phyloP scores from a whole-genome alignment of 2,329 filamentous ascomycete genomes.

The Zymoseptoria tritici region DNA sequence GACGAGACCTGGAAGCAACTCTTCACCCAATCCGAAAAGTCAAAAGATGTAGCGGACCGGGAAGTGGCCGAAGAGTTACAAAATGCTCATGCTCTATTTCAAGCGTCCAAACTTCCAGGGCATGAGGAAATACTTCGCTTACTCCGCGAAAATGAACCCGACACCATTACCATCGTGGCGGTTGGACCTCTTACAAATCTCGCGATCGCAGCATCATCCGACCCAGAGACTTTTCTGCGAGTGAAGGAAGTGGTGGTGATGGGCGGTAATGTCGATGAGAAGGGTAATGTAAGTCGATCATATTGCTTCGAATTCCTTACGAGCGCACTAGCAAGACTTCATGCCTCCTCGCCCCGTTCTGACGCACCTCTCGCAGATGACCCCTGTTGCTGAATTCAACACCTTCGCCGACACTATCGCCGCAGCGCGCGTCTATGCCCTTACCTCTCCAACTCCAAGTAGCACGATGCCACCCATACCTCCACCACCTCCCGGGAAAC shows the following conservation, averaged over 20 bases:
- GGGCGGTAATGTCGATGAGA: slow-evolving; percentile 74
- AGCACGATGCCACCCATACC: slow-evolving; percentile 69
- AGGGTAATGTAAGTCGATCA: slow-evolving; percentile 57
- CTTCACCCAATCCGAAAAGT: slow-evolving; percentile 32
- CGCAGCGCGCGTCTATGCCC: slow-evolving; percentile 42
- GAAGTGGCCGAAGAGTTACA: slow-evolving; percentile 32
- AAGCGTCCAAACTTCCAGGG: slow-evolving; percentile 62
- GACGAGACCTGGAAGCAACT: slow-evolving; percentile 42
- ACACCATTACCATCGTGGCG: slow-evolving; percentile 83
- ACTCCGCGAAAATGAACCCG: slow-evolving; percentile 71
- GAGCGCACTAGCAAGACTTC: background rate
- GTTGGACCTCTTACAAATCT: slow-evolving; percentile 91
- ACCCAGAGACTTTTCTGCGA: slow-evolving; percentile 80
- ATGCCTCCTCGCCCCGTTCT: background rate
- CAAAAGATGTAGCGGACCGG: slow-evolving; percentile 24
- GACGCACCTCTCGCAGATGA: slow-evolving; percentile 39
- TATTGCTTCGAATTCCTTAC: background rate
- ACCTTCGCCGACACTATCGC: slow-evolving; percentile 68
- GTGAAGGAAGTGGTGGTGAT: slow-evolving; percentile 91
- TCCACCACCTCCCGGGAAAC: slow-evolving; percentile 32
- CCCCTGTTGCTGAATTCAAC: slow-evolving; percentile 89
- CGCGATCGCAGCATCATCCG: slow-evolving; percentile 77
- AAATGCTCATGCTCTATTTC: slow-evolving; percentile 52
- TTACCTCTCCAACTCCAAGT: slow-evolving; percentile 52
- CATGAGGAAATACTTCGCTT: slow-evolving; percentile 86